A percentile compares a stretch with the other conserved stretches of the same genome.
Conservation (phyloP, 2,329 filamentous ascomycete species). For the Rhinocladiella similis region DNA sequence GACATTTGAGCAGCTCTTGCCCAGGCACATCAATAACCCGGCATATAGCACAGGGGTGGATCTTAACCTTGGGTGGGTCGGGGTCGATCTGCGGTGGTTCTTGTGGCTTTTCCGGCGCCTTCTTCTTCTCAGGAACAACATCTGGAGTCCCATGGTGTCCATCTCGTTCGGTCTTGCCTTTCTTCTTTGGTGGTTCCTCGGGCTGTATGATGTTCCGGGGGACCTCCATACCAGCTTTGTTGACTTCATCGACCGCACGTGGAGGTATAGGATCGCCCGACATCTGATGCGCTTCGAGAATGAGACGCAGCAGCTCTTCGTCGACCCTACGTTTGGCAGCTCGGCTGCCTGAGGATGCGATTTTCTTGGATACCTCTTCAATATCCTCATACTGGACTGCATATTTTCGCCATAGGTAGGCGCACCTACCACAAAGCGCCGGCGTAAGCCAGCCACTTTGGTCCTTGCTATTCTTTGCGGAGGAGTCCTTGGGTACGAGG, state of each 20-base stretch:
- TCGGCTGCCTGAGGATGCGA: constrained; percentile 74
- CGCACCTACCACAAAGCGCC: constrained; percentile 86
- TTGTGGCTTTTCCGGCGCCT: constrained; percentile 56
- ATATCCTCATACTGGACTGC: constrained; percentile 93
- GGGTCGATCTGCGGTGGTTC: constrained; percentile 66
- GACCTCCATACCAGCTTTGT: constrained; percentile 43
- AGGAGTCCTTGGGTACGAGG: constrained; percentile 64
- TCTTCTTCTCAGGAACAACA: constrained; percentile 57
- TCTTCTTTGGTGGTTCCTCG: constrained; percentile 61
- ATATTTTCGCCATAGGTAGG: constrained; percentile 92
- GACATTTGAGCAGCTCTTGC: constrained; percentile 74
- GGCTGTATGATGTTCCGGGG: constrained; percentile 33
- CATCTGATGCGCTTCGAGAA: constrained; percentile 45
- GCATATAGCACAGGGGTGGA: constrained; percentile 84
- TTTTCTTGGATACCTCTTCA: constrained; percentile 87
- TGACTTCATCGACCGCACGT: constrained; percentile 45
- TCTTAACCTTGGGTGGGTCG: constrained; percentile 74
- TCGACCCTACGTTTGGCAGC: constrained; percentile 88
- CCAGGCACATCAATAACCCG: constrained; percentile 68
- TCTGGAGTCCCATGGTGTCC: constrained; percentile 47
- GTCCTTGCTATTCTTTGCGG: constrained; percentile 68
- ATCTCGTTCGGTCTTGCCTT: constrained; percentile 55
- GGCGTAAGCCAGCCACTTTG: constrained; percentile 73
- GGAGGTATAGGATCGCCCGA: constrained; percentile 45
- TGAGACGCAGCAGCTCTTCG: constrained; percentile 68